Percentiles rank a stretch among this genome's conserved stretches.
Evolutionary conservation across 164 flowering plant species (phyloP).

Genomic region (Litsea cubeba): DNA sequence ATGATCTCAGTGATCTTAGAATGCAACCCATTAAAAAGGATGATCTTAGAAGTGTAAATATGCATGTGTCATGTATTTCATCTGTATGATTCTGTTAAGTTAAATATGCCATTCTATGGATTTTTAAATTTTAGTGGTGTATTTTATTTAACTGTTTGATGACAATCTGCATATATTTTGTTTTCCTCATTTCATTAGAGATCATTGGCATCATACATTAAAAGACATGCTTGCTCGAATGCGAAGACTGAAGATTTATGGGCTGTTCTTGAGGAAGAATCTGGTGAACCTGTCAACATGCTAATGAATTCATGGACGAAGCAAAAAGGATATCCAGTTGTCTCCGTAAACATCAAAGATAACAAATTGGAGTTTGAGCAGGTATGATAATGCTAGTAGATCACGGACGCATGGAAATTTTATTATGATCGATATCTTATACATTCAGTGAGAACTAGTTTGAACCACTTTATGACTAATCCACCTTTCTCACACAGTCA

Average conservation of each 20-base stretch:
- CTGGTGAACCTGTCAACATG: slow-evolving; percentile 83
- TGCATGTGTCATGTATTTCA: too few species aligned
- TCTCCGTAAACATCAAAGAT: slow-evolving; percentile 57
- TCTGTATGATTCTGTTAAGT: too few species aligned
- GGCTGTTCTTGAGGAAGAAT: slow-evolving; percentile 84
- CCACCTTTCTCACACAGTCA: too few species aligned
- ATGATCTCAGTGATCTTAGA: too few species aligned
- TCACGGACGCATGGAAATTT: too few species aligned
- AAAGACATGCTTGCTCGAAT: slow-evolving; percentile 69
- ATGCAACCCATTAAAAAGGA: too few species aligned
- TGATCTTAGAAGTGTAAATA: too few species aligned
- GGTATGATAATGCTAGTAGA: slow-evolving; percentile 31
- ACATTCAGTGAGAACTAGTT: too few species aligned
- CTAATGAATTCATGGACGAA: slow-evolving; percentile 95
- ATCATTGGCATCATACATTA: slow-evolving; percentile 81
- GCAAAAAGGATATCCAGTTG: slow-evolving; percentile 93
- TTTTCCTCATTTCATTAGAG: slow-evolving; percentile 37
- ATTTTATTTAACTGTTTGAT: background rate
- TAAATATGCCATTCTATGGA: too few species aligned
- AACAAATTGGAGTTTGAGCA: slow-evolving; percentile 78
- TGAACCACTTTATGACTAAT: too few species aligned
- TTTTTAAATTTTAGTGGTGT: too few species aligned
- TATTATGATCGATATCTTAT: too few species aligned
- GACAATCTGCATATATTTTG: background rate
- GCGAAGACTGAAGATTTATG: slow-evolving; percentile 95